phyloP scores from a whole-genome alignment of 108 stramenopile species.

The Nitzschia putrida region DNA sequence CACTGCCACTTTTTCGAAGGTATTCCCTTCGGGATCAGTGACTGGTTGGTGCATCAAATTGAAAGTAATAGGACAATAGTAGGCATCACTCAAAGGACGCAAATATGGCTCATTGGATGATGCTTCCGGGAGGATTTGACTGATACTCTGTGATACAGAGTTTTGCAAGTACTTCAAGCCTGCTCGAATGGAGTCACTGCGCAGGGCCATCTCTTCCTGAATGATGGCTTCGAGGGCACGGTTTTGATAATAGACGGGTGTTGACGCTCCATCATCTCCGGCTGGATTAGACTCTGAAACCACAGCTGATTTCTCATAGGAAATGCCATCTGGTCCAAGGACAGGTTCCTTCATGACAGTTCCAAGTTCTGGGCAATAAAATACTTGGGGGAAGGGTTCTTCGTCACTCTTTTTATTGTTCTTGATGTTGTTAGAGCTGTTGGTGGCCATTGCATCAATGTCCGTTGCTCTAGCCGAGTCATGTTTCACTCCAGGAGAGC shows the following conservation, averaged over 20 bases:
- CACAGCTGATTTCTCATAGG: slow-evolving; percentile 43
- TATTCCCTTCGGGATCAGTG: slow-evolving; percentile 33
- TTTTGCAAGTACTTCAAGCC: neutral
- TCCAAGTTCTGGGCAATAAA: slow-evolving; percentile 4
- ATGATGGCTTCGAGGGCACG: slow-evolving; percentile 18
- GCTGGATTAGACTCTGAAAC: neutral
- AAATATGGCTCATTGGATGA: neutral
- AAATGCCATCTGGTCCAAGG: slow-evolving; percentile 47
- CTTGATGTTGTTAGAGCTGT: no score
- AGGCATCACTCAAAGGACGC: slow-evolving; percentile 20
- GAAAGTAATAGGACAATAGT: slow-evolving; percentile 30
- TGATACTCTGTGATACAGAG: slow-evolving; percentile 8
- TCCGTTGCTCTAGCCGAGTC: no score
- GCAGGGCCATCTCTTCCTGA: slow-evolving; percentile 3
- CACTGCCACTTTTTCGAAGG: slow-evolving; percentile 31
- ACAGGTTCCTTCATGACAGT: slow-evolving; percentile 44
- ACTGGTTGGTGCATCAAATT: slow-evolving; percentile 25
- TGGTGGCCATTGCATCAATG: no score
- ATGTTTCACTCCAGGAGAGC: no score
- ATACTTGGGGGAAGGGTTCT: slow-evolving; percentile 5
- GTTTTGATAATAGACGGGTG: slow-evolving; percentile 12
- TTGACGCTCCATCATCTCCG: neutral
- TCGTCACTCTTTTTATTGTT: no score
- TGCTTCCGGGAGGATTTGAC: slow-evolving; percentile 1
- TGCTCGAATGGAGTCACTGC: neutral